Base-by-base conservation (phyloP, 306 rosid species). In the Lotus japonicus region DNA sequence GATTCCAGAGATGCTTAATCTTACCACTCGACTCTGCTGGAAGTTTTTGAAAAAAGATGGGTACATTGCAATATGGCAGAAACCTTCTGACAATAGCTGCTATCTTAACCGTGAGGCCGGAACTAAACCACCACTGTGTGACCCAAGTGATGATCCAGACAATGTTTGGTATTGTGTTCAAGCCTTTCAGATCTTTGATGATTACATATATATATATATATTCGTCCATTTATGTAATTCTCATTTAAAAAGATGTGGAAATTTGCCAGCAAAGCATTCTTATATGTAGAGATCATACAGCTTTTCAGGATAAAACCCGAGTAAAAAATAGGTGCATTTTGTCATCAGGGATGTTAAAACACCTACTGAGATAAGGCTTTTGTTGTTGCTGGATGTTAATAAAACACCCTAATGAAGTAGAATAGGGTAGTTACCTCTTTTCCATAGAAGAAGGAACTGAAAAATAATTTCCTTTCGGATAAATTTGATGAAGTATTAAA, bases 11-110 rank as follows among this genome's bases (percentile, higher is more conserved):
- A 92, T 92, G 98, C 86, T 92, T 55, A 88, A 88, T 76, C 94
- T 92, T 44, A 92, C 96, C 15, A 75, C 84, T 50, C 91, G 89
- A 31, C 97, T 92, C 45, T 92, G 98, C 85, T 92, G 98, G 98
- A 77, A 83, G 12, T 88, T 90, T 54, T 79, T 92, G 76, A 86
- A 88, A 74, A 92, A 86, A 69, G 92, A 90, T 71, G 96, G 96
- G 26, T 92, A 92, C 78, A 74, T 83, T 73, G 98, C 98, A 53
- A 23, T 92, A 72, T 92, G 97, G 97, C 84, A 73, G 85, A 92
- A 92, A 74, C 92, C 97, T 11, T 16, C 71, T 58, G 77, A 88
- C 76, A 92, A 88, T 76, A 82, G 62, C 76, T 92, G 97, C 80
- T 92, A 90, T 76, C 69, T 79, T 11, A 84, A 59, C 80, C 91